Evolutionary conservation across 2,329 filamentous ascomycete genomes (phyloP).

Genomic region (Hymenoscyphus scutula): DNA sequence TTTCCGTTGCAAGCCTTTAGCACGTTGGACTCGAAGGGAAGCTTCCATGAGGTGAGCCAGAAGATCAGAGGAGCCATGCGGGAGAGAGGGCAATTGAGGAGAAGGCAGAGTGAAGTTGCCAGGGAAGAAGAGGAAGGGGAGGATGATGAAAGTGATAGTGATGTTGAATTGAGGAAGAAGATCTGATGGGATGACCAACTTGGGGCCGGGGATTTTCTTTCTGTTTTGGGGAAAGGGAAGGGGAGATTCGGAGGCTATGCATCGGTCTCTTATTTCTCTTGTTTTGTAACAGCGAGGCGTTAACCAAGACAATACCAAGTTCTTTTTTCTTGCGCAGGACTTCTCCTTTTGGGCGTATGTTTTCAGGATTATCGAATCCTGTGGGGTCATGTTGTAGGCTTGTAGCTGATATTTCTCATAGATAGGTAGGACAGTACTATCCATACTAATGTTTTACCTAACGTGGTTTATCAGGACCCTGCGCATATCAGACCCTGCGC

Average conservation of each 20-base stretch:
- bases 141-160: slow-evolving; percentile 45
- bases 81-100: slow-evolving; percentile 63
- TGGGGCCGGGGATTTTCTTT: not conserved
- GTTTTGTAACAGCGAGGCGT: slow-evolving; percentile 9
- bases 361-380: too few species aligned
- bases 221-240: not conserved
- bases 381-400: too few species aligned
- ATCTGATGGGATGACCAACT: slow-evolving; percentile 15
- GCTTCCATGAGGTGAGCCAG: slow-evolving; percentile 77
- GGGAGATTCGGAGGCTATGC: slow-evolving; percentile 1
- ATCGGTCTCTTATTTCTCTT: not conserved
- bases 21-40: slow-evolving; percentile 62
- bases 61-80: slow-evolving; percentile 84
- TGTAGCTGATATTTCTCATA: too few species aligned
- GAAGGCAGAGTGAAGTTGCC: slow-evolving; percentile 39
- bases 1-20: slow-evolving; percentile 72
- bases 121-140: slow-evolving; percentile 45
- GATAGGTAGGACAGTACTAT: too few species aligned
- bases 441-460: too few species aligned
- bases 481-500: too few species aligned
- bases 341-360: not conserved
- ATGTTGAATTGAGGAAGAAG: slow-evolving; percentile 33
- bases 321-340: not conserved
- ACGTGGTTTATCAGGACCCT: too few species aligned
- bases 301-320: slow-evolving; percentile 8